Evolutionary conservation across 2,329 filamentous ascomycete species (phyloP).

Genomic region (Fusarium pilosicola): DNA sequence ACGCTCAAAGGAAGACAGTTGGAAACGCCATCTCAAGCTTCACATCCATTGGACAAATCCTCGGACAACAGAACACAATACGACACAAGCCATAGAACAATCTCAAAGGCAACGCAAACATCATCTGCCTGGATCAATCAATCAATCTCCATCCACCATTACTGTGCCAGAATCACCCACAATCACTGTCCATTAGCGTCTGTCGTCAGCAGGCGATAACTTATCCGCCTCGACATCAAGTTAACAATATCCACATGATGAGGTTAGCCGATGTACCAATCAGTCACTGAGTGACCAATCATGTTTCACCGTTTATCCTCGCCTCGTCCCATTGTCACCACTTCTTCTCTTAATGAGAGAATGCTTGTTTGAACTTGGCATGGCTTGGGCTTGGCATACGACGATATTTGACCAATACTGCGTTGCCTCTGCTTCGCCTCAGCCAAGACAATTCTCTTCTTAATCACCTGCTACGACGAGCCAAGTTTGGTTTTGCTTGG

Average conservation of each 20-base stretch:
- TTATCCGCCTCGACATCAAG: constrained; percentile 4
- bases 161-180: constrained; percentile 8
- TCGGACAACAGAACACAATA: background rate
- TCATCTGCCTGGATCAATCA: constrained; percentile 1
- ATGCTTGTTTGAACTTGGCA: constrained; percentile 40
- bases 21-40: background rate
- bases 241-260: constrained; percentile 20
- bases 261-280: constrained; percentile 24
- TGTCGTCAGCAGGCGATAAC: constrained; percentile 26
- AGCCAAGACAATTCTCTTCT: constrained; percentile 21
- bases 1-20: background rate
- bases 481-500: constrained; percentile 17
- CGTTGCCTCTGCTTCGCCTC: constrained; percentile 27
- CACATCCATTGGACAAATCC: background rate
- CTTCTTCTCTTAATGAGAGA: background rate
- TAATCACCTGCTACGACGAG: constrained; percentile 33
- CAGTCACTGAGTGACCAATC: constrained; percentile 22
- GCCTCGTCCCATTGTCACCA: constrained; percentile 3
- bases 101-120: constrained; percentile 10
- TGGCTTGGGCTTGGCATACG: constrained; percentile 34
- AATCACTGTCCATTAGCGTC: constrained; percentile 30
- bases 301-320: background rate
- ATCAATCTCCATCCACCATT: constrained; percentile 4
- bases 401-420: constrained; percentile 11
- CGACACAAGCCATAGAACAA: background rate